Evolutionary conservation across 2,329 filamentous ascomycete species (phyloP).

Genomic region (Onygenales sp.): DNA sequence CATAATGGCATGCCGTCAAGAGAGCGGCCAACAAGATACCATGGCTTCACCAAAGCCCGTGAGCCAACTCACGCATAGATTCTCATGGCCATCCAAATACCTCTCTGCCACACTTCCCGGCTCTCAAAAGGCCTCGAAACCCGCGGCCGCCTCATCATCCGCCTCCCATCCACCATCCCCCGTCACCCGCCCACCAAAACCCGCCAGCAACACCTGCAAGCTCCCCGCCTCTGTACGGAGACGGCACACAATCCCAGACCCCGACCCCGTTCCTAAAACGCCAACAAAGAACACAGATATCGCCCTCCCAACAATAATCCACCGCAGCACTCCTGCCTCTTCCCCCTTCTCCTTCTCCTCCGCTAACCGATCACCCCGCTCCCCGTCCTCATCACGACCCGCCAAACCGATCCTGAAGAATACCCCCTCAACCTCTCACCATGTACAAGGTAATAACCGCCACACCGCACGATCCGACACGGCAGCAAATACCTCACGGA

Average conservation of each 20-base stretch:
- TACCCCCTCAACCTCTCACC: background rate
- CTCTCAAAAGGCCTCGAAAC: background rate
- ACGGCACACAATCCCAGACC: background rate
- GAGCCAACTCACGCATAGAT: background rate
- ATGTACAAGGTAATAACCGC: background rate
- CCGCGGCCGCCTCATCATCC: background rate
- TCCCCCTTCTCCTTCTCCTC: background rate
- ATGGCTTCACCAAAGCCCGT: background rate
- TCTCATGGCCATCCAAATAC: background rate
- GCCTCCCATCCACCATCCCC: background rate
- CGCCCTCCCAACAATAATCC: constrained; percentile 1
- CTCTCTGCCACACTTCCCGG: background rate
- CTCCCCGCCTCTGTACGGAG: background rate
- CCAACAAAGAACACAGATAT: constrained; percentile 1
- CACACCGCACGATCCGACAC: constrained; percentile 2
- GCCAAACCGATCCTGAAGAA: background rate
- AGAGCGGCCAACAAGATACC: background rate
- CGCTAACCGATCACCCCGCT: background rate
- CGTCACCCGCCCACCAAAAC: background rate
- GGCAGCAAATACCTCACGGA: constrained; percentile 4
- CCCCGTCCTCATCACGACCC: background rate
- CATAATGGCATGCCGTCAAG: background rate
- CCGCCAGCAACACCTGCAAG: background rate
- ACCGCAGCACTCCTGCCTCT: background rate
- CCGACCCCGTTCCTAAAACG: background rate